Evolutionary conservation across 305 asterid genomes (phyloP).

Genomic region (Solanum hybrid): DNA sequence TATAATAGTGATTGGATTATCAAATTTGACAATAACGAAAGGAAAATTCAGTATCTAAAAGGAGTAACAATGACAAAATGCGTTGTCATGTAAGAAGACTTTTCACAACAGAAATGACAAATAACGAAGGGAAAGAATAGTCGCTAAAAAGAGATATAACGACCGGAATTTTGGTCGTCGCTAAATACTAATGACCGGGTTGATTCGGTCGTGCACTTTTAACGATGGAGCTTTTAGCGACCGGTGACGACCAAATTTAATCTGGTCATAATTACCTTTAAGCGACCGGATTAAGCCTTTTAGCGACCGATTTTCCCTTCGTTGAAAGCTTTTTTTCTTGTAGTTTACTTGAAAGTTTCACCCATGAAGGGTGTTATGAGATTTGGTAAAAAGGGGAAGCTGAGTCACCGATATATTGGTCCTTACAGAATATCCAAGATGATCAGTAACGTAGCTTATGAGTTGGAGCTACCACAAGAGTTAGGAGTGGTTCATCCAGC

Average conservation of each 20-base stretch:
- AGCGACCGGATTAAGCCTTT: neutral
- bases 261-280: neutral
- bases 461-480: too few relatives aligned
- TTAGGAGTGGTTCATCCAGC: too few relatives aligned
- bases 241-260: neutral
- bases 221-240: neutral
- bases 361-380: too few relatives aligned
- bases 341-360: too few relatives aligned
- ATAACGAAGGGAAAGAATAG: neutral
- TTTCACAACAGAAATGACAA: neutral
- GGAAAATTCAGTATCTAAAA: neutral
- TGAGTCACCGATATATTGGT: too few relatives aligned
- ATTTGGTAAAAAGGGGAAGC: too few relatives aligned
- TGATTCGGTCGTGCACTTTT: neutral
- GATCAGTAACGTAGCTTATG: too few relatives aligned
- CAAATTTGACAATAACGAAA: neutral
- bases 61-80: neutral
- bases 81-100: neutral
- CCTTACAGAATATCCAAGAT: too few relatives aligned
- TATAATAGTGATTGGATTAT: neutral
- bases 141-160: neutral
- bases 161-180: neutral
- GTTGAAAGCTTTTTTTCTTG: neutral
- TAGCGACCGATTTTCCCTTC: neutral
- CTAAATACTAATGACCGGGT: neutral